A percentile compares a stretch with the other conserved stretches of the same genome.
phyloP scores from a whole-genome alignment of 2,329 filamentous ascomycete genomes.

The Macroventuria anomochaeta region DNA sequence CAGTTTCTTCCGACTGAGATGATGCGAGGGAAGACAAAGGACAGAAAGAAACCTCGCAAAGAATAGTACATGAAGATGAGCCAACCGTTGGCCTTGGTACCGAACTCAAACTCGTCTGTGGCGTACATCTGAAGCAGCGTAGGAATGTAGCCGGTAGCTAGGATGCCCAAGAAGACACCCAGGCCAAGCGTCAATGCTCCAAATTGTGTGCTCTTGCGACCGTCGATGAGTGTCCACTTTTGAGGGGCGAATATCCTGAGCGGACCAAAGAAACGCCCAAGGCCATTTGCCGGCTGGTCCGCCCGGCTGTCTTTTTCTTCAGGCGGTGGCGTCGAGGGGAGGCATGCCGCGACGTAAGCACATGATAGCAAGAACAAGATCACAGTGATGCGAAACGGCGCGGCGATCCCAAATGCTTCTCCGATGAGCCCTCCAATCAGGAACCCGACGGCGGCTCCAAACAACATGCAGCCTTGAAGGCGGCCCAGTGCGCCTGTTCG shows the following conservation, averaged over 20 bases:
- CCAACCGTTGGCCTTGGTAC: constrained; percentile 54
- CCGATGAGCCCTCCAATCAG: constrained; percentile 70
- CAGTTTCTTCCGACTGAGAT: constrained; percentile 52
- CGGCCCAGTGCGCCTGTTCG: constrained; percentile 70
- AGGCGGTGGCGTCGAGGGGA: constrained; percentile 57
- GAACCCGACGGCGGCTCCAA: constrained; percentile 70
- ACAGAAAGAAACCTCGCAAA: constrained; percentile 54
- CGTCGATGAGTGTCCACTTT: constrained; percentile 59
- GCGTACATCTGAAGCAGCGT: constrained; percentile 61
- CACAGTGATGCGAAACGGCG: constrained; percentile 70
- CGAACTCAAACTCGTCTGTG: constrained; percentile 54
- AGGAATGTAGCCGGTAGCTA: constrained; percentile 72
- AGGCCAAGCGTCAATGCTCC: constrained; percentile 69
- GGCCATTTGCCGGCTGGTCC: constrained; percentile 39
- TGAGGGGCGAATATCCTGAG: constrained; percentile 67
- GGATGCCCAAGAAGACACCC: constrained; percentile 71
- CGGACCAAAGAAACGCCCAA: constrained; percentile 67
- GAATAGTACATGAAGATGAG: constrained; percentile 56
- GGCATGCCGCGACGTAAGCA: constrained; percentile 50
- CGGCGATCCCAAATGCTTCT: constrained; percentile 66
- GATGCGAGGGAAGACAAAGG: constrained; percentile 54
- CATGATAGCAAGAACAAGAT: constrained; percentile 59
- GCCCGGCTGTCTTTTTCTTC: constrained; percentile 34
- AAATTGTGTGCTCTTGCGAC: constrained; percentile 61
- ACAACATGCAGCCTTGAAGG: constrained; percentile 70